Evolutionary conservation across 83 land plant genomes (phyloP), one percentile per base, ranked within the genome.

Genomic region (Diphasiastrum complanatum): DNA sequence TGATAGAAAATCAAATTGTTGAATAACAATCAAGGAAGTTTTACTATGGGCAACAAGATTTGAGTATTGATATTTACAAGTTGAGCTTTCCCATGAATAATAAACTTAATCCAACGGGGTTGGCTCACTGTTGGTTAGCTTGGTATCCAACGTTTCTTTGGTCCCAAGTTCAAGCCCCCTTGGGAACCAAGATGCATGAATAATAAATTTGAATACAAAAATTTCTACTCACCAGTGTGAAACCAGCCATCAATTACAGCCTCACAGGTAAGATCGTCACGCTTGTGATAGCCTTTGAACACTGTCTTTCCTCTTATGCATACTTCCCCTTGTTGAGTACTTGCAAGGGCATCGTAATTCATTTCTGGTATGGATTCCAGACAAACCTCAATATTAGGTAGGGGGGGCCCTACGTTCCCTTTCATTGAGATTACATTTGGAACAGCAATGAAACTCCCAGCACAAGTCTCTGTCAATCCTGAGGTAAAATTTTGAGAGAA

Each of bases 381-480:
- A 41, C 85, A 75, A 12, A 78, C 91, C 50, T 93, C 99, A 47
- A 93, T 75, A 12, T 79, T 74, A 33, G 89, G 63, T 6, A 83
- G 33, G 6, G 96, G 99, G 11, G 83, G 76, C 0, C 99, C 99
- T 41, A 93, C 91, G 20, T 96, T 85, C 38, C 96, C 91, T 12
- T 78, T 58, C 91, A 85, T 93, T 5, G 79, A 45, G 68, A 77
- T 80, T 25, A 75, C 83, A 72, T 93, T 70, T 12, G 83, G 84
- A 43, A 93, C 73, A 16, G 85, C 81, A 51, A 85, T 77, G 63
- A 93, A 83, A 65, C 96, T 89, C 14, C 91, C 99, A 47, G 84
- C 86, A 66, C 83, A 81, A 11, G 89, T 85, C 74, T 93, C 99
- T 0, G 99, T 93, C 52, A 93, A 73, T 29, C 99, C 99, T 93